These are phyloP conservation scores for Colletotrichum noveboracense DNA, from an alignment of 2,329 filamentous ascomycete species.

Conservation along the genomic window DNA sequence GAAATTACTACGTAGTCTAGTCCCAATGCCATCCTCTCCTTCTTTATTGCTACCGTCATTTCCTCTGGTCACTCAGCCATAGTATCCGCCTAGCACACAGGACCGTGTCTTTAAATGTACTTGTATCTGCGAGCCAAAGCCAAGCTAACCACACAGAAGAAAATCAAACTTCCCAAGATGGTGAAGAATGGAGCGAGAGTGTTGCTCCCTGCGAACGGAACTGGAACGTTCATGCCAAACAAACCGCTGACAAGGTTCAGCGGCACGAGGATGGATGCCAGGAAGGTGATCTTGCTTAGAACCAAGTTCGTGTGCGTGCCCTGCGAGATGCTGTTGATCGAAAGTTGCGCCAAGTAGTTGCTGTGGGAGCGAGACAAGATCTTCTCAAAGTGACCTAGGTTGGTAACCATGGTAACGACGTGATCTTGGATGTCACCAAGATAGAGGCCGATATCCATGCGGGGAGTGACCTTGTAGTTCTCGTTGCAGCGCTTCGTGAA, in stretches of 20 bases:
- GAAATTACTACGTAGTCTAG: neutral
- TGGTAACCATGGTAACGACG: slow-evolving; percentile 99
- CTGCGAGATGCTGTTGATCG: slow-evolving; percentile 87
- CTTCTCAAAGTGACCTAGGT: slow-evolving; percentile 94
- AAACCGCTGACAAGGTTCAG: slow-evolving; percentile 89
- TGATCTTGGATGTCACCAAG: slow-evolving; percentile 98
- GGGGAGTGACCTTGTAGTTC: slow-evolving; percentile 92
- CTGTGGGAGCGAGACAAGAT: slow-evolving; percentile 93
- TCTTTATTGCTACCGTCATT: neutral
- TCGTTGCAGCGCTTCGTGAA: slow-evolving; percentile 99
- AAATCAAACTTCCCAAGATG: slow-evolving; percentile 58
- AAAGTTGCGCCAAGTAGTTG: slow-evolving; percentile 95
- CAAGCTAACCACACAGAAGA: slow-evolving; percentile 54
- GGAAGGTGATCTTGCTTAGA: slow-evolving; percentile 91
- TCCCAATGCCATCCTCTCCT: neutral
- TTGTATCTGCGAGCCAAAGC: slow-evolving; percentile 47
- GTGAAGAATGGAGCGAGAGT: slow-evolving; percentile 60
- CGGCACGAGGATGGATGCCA: slow-evolving; percentile 94
- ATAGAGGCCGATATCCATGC: slow-evolving; percentile 96
- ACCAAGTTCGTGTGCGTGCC: slow-evolving; percentile 89
- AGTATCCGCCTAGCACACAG: neutral
- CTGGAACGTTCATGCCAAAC: slow-evolving; percentile 86
- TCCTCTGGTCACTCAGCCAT: neutral
- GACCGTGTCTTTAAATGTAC: slow-evolving; percentile 47
- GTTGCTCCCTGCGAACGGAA: slow-evolving; percentile 65